Evolutionary conservation across 225 moss, liverwort and hornwort genomes (phyloP), one percentile per base, ranked within the genome.

Genomic region (Anthoceros angustus): DNA sequence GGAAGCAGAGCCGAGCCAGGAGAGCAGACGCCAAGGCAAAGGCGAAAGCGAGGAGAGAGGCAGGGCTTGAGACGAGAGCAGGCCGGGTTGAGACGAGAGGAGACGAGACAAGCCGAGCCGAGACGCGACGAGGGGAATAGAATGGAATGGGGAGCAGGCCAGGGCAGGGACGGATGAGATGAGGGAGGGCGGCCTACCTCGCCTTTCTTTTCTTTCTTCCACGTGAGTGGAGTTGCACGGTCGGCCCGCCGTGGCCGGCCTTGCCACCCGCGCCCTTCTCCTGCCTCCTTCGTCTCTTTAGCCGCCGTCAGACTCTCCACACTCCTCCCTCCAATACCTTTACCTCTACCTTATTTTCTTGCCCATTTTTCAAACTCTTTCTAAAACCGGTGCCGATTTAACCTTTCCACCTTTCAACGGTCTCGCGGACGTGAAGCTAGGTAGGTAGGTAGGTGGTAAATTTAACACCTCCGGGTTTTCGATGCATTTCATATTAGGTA

Each of bases 161-260:
- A 48, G 18, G 46, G 46, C 46, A 48, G 46, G 55, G 55, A 55
- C 55, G 55, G 55, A 55, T 55, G 55, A 55, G n/a, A 20, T 15
- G 55, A 55, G 12, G 55, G 23, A 23, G 55, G 6, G 55, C 10
- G 55, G 14, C 55, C 55, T 55, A 20, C 55, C 55, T 55, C n/a
- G 12, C 55, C 23, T 55, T 55, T 55, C n/a, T 32, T 55, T 55
- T 55, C 55, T 55, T 55, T 55, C 55, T 55, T 55, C 55, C 55
- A 55, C 55, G 55, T 55, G 55, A 55, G 55, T 55, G 55, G 16
- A 55, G 55, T 20, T 18, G 55, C 55, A 55, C 16, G 55, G 55
- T 55, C 55, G 55, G 55, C 55, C 12, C 23, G 55, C n/a, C 18
- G 23, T 55, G 55, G n/a, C 55, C 12, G 10, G 55, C 55, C 55